Base-by-base conservation (phyloP, 495 filamentous ascomycete species). In the Lepidopterella palustris region DNA sequence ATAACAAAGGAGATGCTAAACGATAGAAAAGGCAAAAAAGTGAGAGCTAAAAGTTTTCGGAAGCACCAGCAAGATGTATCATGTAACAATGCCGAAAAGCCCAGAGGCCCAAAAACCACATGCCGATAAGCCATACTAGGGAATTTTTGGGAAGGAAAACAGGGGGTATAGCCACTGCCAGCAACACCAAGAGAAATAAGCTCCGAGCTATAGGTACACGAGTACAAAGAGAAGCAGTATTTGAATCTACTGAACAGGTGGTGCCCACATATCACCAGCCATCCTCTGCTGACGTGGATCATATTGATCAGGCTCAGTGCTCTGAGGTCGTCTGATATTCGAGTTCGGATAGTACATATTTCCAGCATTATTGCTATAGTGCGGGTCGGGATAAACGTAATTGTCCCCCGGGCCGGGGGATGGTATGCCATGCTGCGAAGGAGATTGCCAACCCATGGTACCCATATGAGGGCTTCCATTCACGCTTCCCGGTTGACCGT, bases 271-370 rank as follows among this genome's bases (percentile, higher is more conserved):
- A 20, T 60, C 59, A 47, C 66, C 67, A 11, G 51, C 53, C 51
- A 65, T 53, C 18, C 69, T 52, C 57, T 70, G 64, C 57, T 69
- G 67, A 35, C 57, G 59, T 13, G 72, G 61, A 49, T 68, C 62
- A 60, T 75, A 73, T 31, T 73, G 72, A 32, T 73, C 68, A 3
- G 72, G 73, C 50, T 72, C 73, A 18, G 72, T 71, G 71, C 73
- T 75, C 40, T 73, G 67, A 8, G 72, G 72, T 10, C 72, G 53
- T 25, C 69, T 69, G 31, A 72, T 67, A 42, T 64, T 66, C 32
- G 67, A 64, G 51, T 71, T 68, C 9, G 53, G 64, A 53, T 76
- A 76, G 65, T 73, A 73, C 68, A 72, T 68, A 35, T 63, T 69
- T 29, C 45, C 53, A 5, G 48, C 31, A n/a, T 62, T 39, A 25